phyloP scores from a whole-genome alignment of 2,329 filamentous ascomycete species.

The Colletotrichum salicis region DNA sequence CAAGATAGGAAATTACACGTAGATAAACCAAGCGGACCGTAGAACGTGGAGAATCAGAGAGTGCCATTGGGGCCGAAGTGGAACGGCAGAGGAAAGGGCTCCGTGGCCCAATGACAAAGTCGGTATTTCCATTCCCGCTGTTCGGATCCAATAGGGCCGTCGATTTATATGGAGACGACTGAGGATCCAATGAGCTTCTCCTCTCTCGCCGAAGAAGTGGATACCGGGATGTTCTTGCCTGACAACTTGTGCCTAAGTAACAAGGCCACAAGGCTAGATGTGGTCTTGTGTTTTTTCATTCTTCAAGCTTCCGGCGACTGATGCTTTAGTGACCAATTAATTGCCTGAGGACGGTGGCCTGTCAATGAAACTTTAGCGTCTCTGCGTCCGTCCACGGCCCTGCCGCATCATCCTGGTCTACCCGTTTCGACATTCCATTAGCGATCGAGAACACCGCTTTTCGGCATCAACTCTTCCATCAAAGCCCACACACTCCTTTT shows the following conservation, averaged over 20 bases:
- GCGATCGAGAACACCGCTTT: constrained; percentile 10
- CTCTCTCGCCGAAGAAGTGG: neutral
- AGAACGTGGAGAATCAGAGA: neutral
- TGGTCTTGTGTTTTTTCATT: constrained; percentile 1
- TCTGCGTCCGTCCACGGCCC: constrained; percentile 3
- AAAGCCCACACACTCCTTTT: neutral
- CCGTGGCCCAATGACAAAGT: constrained; percentile 27
- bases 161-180: neutral
- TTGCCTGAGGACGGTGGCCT: constrained; percentile 1
- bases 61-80: neutral
- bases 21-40: neutral
- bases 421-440: constrained; percentile 34
- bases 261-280: constrained; percentile 14
- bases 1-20: neutral
- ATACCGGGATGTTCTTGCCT: neutral
- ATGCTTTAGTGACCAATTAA: constrained; percentile 18
- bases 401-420: constrained; percentile 7
- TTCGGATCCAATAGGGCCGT: constrained; percentile 16
- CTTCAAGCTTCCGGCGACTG: constrained; percentile 6
- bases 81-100: neutral
- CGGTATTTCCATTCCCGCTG: constrained; percentile 20
- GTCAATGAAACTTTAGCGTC: constrained; percentile 23
- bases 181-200: constrained; percentile 2
- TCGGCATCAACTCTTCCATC: neutral
- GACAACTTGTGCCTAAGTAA: constrained; percentile 6